Conservation (phyloP, 768 basidiomycete genomes). For the Scleroderma bovista region DNA sequence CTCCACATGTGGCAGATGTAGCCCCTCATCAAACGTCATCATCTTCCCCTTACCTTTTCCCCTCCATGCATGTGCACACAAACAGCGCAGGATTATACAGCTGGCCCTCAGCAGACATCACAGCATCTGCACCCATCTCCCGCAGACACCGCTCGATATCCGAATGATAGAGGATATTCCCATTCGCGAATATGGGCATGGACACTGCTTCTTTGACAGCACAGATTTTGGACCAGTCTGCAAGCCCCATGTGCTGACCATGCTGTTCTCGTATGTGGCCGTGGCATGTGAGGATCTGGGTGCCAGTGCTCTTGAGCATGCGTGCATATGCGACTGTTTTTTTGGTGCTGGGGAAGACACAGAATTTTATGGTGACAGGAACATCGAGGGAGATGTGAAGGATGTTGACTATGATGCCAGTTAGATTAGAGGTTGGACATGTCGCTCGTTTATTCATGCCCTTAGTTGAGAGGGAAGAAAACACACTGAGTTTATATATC, state of each 20-base stretch:
- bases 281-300: conserved; percentile 92
- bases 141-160: conserved; percentile 77
- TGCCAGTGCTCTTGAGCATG: conserved; percentile 94
- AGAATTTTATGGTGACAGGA: conserved; percentile 97
- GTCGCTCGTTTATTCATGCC: not conserved
- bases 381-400: conserved; percentile 78
- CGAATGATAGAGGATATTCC: conserved; percentile 85
- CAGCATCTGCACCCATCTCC: conserved; percentile 83
- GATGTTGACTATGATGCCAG: conserved; percentile 65
- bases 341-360: conserved; percentile 79
- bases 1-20: conserved; percentile 53
- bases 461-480: not conserved
- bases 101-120: conserved; percentile 95
- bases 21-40: conserved; percentile 28
- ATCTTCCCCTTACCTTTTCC: not conserved
- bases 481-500: conserved; percentile 72
- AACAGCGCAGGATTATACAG: conserved; percentile 90
- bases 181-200: conserved; percentile 95
- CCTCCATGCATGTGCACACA: conserved; percentile 29
- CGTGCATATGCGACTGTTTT: conserved; percentile 91
- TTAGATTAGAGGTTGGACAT: not conserved
- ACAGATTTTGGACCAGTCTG: conserved; percentile 85
- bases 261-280: conserved; percentile 89
- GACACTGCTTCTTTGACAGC: conserved; percentile 88
- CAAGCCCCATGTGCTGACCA: conserved; percentile 79